Evolutionary conservation across 2,329 filamentous ascomycete species (phyloP).

Genomic region (Huntiella moniliformis): DNA sequence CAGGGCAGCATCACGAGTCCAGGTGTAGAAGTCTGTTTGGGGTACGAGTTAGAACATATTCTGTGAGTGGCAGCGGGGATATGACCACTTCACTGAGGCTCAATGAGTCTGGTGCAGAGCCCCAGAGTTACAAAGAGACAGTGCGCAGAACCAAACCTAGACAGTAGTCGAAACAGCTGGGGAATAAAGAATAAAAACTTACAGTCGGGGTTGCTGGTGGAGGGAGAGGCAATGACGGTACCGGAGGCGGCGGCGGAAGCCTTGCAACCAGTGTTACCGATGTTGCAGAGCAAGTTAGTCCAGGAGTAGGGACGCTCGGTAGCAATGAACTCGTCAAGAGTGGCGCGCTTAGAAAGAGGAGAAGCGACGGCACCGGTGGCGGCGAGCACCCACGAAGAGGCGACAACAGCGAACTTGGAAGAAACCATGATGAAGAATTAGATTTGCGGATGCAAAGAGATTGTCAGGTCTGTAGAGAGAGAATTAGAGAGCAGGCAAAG

Average conservation of each 20-base stretch:
- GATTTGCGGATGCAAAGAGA: not conserved
- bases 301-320: slow-evolving; percentile 33
- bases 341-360: slow-evolving; percentile 8
- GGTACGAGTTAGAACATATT: not conserved
- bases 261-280: slow-evolving; percentile 34
- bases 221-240: slow-evolving; percentile 38
- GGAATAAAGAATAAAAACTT: slow-evolving; percentile 16
- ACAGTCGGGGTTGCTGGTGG: slow-evolving; percentile 36
- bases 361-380: slow-evolving; percentile 9
- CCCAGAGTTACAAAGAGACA: not conserved
- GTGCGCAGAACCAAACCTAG: not conserved
- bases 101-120: not conserved
- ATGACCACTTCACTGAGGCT: too few species aligned
- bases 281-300: slow-evolving; percentile 36
- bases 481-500: slow-evolving; percentile 5
- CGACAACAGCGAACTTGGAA: slow-evolving; percentile 8
- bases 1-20: slow-evolving; percentile 57
- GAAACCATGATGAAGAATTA: slow-evolving; percentile 9
- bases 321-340: slow-evolving; percentile 31
- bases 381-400: slow-evolving; percentile 9
- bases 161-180: not conserved
- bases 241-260: slow-evolving; percentile 29
- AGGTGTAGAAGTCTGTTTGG: slow-evolving; percentile 51
- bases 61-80: too few species aligned
- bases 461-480: slow-evolving; percentile 1